Conservation (phyloP, 352 stramenopile species). For the Phytophthora quininea region DNA sequence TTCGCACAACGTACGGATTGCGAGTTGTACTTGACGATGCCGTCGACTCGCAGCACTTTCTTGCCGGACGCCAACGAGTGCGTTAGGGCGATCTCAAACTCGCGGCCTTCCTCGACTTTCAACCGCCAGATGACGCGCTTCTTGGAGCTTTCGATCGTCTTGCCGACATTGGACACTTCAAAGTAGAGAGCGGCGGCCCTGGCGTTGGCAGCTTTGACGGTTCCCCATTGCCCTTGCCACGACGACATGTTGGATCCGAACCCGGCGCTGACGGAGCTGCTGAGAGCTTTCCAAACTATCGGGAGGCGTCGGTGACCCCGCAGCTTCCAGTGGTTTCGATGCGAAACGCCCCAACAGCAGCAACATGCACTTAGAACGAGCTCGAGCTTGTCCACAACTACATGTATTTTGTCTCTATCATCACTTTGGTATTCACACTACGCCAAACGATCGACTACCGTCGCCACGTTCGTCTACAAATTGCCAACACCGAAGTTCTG, state of each 20-base stretch:
- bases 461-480: too few relatives aligned
- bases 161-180: conserved; percentile 83
- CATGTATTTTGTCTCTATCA: too few relatives aligned
- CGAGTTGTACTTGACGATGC: conserved; percentile 82
- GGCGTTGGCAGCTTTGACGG: conserved; percentile 73
- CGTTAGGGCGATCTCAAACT: conserved; percentile 86
- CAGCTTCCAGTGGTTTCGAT: not conserved
- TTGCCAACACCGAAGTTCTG: too few relatives aligned
- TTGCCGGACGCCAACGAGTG: conserved; percentile 84
- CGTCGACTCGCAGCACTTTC: conserved; percentile 79
- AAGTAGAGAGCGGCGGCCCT: conserved; percentile 78
- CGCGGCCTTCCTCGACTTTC: conserved; percentile 80
- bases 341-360: not conserved
- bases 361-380: not conserved
- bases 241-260: conserved; percentile 53
- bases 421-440: too few relatives aligned
- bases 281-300: conserved; percentile 25
- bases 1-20: conserved; percentile 49
- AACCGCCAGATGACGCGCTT: conserved; percentile 85
- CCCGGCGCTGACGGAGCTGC: not conserved
- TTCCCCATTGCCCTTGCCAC: conserved; percentile 72
- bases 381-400: too few relatives aligned
- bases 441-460: too few relatives aligned
- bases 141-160: conserved; percentile 85
- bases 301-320: not conserved